Base-by-base conservation (phyloP, 768 basidiomycete species). In the Lentinula sp. region DNA sequence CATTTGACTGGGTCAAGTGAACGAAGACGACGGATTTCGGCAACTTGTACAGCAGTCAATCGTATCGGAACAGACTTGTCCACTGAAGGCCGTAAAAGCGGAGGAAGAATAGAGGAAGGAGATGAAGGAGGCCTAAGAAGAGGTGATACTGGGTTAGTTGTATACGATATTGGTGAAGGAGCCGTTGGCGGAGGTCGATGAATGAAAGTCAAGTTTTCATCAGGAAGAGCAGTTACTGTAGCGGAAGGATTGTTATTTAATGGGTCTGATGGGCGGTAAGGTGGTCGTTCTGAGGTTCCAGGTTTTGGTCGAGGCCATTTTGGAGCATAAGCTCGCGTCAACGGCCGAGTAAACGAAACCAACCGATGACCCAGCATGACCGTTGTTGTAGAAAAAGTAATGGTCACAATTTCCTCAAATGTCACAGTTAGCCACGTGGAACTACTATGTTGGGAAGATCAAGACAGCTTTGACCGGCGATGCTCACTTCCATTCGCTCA, bases 181-280 rank as follows among this genome's bases (percentile, higher is more conserved):
- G 86, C 82, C 9, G 87, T 84, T 0, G 91, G 89, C 0, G 91
- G 92, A n/a, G 89, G 89, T 46, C 92, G 86, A 70, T 91, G 89
- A 61, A 93, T 86, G 70, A 93, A 93, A 0, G 89, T 89, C 59
- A 92, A 71, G 62, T 80, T 76, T 60, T 82, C 80, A 63, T 81
- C 82, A 5, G 75, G 71, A 21, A 88, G 71, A 8, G 73, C 60
- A 9, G 78, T 82, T 54, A 85, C 81, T 52, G 72, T 72, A 40
- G 82, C 84, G 42, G 80, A 76, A 42, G 83, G 76, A 61, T 78
- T 81, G 70, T 80, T 78, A 58, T 71, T 61, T 56, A 88, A 73
- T 1, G 87, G 87, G 65, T 88, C 87, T 16, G 80, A 76, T 31
- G 81, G 75, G 53, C 80, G 83, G 45, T 81, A 80, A 6, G 87